Conservation (phyloP, 305 asterid species). For the Caryopteris hybrid region DNA sequence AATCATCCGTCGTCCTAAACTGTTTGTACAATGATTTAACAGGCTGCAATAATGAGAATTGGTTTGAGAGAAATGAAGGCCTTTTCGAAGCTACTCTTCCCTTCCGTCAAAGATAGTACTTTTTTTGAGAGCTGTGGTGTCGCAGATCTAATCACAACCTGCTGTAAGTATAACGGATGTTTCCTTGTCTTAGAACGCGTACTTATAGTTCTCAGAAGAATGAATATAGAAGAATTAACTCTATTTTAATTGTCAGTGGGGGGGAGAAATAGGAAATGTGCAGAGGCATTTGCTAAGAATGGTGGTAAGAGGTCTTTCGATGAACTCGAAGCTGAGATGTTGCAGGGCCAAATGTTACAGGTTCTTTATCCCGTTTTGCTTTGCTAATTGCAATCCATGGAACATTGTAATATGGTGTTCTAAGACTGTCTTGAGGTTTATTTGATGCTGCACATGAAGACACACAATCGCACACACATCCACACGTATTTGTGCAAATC, state of each 20-base stretch:
- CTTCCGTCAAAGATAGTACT: constrained; percentile 83
- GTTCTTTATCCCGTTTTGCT: constrained; percentile 29
- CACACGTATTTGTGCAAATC: neutral
- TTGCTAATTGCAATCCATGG: neutral
- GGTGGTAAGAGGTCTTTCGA: constrained; percentile 83
- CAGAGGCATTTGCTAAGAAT: constrained; percentile 77
- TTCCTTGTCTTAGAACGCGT: neutral
- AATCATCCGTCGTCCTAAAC: neutral
- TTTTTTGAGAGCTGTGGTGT: constrained; percentile 96
- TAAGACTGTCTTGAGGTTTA: neutral
- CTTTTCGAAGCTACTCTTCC: constrained; percentile 72
- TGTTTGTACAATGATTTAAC: constrained; percentile 11
- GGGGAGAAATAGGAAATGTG: constrained; percentile 90
- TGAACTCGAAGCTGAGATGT: constrained; percentile 85
- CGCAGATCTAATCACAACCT: constrained; percentile 87
- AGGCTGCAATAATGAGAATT: constrained; percentile 97
- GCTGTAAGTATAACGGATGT: constrained; percentile 48
- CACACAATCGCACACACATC: neutral
- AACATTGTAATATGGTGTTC: neutral
- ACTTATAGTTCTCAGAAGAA: neutral
- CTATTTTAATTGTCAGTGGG: constrained; percentile 52
- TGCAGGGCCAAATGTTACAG: constrained; percentile 91
- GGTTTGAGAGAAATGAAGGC: constrained; percentile 96
- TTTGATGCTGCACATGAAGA: neutral
- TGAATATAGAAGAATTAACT: neutral